A percentile compares a stretch with the other conserved stretches of the same genome.
phyloP scores from a whole-genome alignment of 23 red algal genomes.

The Gracilaria gracilis region DNA sequence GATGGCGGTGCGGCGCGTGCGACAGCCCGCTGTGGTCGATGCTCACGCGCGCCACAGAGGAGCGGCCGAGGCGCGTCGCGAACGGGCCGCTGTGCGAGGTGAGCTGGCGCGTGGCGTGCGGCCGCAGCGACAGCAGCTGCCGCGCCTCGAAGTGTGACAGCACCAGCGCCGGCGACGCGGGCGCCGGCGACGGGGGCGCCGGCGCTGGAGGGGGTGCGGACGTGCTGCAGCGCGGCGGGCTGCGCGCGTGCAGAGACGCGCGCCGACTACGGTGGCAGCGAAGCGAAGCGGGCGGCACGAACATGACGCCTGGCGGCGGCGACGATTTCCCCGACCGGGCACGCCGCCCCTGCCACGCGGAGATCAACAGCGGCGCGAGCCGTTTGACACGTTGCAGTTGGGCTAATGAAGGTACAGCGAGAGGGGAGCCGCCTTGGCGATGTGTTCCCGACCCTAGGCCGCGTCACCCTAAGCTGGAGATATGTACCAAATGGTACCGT shows the following conservation, averaged over 20 bases:
- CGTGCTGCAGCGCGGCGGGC: neutral
- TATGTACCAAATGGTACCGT: too few species aligned
- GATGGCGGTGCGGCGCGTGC: neutral
- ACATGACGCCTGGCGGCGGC: neutral
- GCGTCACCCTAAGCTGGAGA: too few species aligned
- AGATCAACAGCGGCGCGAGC: neutral
- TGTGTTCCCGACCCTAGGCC: too few species aligned
- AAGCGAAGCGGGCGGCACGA: neutral
- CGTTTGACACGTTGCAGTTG: too few species aligned
- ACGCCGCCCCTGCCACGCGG: too few species aligned
- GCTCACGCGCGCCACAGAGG: neutral
- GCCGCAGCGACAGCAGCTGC: constrained; percentile 23
- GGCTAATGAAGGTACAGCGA: too few species aligned
- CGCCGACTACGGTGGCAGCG: neutral
- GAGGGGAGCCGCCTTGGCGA: too few species aligned
- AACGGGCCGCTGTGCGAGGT: constrained; percentile 7
- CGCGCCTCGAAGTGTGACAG: constrained; percentile 54
- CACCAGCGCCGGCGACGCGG: constrained; percentile 27
- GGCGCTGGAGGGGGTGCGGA: neutral
- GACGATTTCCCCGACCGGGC: neutral
- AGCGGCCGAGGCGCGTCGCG: constrained; percentile 30
- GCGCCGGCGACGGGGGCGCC: neutral
- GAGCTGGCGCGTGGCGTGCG: neutral
- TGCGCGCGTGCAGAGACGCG: neutral
- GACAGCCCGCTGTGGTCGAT: neutral